phyloP scores from a whole-genome alignment of 2,329 filamentous ascomycete genomes.

The Fusarium nurragi region DNA sequence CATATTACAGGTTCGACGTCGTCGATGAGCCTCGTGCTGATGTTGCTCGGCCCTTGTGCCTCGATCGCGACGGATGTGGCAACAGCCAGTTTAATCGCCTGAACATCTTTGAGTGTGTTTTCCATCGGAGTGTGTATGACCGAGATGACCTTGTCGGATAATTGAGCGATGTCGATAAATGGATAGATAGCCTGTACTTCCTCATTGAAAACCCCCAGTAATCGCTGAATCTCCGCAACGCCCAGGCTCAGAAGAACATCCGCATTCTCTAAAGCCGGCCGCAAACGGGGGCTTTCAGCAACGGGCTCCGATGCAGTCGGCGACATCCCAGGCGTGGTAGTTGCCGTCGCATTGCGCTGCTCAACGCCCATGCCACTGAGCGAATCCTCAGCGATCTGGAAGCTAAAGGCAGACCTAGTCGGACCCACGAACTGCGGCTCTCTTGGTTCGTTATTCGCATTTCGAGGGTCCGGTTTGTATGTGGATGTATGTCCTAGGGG shows the following conservation, averaged over 20 bases:
- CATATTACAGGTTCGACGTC: constrained; percentile 19
- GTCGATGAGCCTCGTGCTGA: constrained; percentile 5
- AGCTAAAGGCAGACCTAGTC: constrained; percentile 7
- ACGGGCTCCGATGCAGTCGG: background rate
- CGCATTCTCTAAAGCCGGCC: fast-evolving
- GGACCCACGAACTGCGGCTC: constrained; percentile 9
- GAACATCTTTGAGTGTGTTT: constrained; percentile 3
- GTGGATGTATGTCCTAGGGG: background rate
- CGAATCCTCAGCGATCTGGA: constrained; percentile 12
- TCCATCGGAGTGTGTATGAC: background rate
- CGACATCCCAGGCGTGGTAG: background rate
- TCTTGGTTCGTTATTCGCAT: background rate
- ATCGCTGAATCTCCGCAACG: background rate
- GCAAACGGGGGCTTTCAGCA: background rate
- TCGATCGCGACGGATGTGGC: constrained; percentile 1
- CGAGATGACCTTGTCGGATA: background rate
- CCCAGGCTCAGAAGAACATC: background rate
- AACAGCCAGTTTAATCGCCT: constrained; percentile 8
- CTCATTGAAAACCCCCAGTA: constrained; percentile 1
- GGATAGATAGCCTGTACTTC: constrained; percentile 4
- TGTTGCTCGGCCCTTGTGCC: constrained; percentile 2
- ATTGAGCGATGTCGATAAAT: background rate
- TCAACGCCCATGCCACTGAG: background rate
- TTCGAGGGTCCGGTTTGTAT: constrained; percentile 6
- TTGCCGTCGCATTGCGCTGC: background rate